These are phyloP conservation scores for Rubus parviflorus DNA, from an alignment of 306 rosid genomes.

Conservation along the genomic window DNA sequence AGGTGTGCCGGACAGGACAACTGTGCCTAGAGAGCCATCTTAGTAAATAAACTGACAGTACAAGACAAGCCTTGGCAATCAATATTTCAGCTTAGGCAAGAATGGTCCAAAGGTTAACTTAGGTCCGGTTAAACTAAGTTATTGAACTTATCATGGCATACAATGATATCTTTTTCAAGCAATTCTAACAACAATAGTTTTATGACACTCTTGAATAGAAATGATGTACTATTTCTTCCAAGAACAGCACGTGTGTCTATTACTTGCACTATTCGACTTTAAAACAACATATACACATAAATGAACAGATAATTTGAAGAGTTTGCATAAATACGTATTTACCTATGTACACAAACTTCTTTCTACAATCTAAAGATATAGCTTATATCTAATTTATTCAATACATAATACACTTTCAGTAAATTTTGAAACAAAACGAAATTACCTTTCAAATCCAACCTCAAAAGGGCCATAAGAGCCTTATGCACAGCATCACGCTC, in stretches of 20 bases:
- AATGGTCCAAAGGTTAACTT: not conserved
- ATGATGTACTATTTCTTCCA: not conserved
- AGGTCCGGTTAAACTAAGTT: not conserved
- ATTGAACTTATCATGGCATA: not conserved
- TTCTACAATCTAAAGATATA: not conserved
- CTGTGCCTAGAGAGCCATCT: not conserved
- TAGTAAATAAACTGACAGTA: not conserved
- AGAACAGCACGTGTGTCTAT: not conserved
- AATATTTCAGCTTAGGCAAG: not conserved
- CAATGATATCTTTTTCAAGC: not conserved
- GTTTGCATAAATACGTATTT: not conserved
- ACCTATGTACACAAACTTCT: not conserved
- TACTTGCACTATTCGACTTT: not conserved
- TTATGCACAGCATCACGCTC: constrained; percentile 98
- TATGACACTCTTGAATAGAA: not conserved
- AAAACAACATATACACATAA: too few species aligned
- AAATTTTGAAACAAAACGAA: constrained; percentile 4
- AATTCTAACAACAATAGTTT: not conserved
- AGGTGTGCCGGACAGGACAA: not conserved
- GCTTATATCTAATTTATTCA: not conserved
- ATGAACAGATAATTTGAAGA: not conserved
- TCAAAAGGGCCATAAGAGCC: constrained; percentile 92
- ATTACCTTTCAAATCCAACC: constrained; percentile 95
- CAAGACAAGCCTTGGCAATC: not conserved
- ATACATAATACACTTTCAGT: not conserved